Conservation (phyloP, 352 stramenopile genomes). For the Halophytophthora batemanensis region DNA sequence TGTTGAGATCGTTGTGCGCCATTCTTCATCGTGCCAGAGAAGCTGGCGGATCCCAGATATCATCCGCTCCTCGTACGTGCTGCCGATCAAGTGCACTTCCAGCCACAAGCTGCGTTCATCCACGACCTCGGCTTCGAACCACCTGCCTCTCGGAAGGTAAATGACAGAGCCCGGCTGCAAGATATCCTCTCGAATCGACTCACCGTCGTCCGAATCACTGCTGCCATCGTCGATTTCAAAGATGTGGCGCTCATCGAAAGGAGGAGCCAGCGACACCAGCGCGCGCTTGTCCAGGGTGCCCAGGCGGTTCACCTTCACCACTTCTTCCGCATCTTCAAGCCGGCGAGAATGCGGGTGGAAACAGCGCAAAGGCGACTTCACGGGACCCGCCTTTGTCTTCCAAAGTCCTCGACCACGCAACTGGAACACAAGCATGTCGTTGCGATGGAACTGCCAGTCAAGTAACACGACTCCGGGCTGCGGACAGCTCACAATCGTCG, state of each 20-base stretch:
- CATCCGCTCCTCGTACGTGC: conserved; percentile 23
- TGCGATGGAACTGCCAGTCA: conserved; percentile 43
- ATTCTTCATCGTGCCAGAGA: conserved; percentile 20
- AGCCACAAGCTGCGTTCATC: conserved; percentile 32
- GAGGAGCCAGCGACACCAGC: conserved; percentile 5
- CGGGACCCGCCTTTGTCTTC: conserved; percentile 15
- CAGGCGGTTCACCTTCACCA: conserved; percentile 20
- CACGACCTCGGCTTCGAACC: conserved; percentile 31
- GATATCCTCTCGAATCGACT: conserved; percentile 4
- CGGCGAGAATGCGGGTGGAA: conserved; percentile 26
- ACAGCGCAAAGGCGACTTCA: conserved; percentile 20
- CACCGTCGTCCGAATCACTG: background rate
- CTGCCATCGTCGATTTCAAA: conserved; percentile 25
- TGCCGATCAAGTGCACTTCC: conserved; percentile 33
- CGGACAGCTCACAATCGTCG: conserved; percentile 18
- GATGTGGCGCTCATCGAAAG: conserved; percentile 14
- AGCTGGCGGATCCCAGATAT: conserved; percentile 31
- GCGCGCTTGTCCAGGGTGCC: background rate
- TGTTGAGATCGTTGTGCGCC: conserved; percentile 17
- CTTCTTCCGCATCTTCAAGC: conserved; percentile 9
- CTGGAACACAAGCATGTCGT: conserved; percentile 39
- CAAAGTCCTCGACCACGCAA: conserved; percentile 30
- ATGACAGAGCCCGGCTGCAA: conserved; percentile 38
- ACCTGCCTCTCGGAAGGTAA: conserved; percentile 53
- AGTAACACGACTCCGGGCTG: conserved; percentile 1